phyloP scores from a whole-genome alignment of 306 rosid species.

The Acacia melanoxylon region DNA sequence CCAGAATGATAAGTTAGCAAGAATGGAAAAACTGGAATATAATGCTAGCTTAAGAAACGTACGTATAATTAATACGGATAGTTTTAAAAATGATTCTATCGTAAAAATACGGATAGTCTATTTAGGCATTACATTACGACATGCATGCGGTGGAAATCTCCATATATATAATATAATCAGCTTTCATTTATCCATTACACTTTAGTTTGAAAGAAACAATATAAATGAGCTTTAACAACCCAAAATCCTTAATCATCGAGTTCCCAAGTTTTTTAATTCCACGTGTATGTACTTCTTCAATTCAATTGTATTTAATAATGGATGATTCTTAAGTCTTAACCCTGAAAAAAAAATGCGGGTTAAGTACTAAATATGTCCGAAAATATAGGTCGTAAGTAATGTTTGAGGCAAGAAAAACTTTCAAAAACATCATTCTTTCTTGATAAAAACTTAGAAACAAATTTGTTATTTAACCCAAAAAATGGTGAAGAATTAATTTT shows the following conservation, averaged over 20 bases:
- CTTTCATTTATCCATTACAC: neutral
- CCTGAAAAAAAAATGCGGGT: neutral
- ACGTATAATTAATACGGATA: neutral
- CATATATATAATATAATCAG: neutral
- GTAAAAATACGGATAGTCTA: neutral
- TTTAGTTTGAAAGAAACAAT: neutral
- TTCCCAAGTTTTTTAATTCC: neutral
- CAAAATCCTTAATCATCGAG: neutral
- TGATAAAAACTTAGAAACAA: too few species aligned
- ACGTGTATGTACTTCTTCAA: neutral
- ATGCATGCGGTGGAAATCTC: neutral
- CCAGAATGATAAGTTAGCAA: neutral
- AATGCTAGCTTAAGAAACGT: neutral
- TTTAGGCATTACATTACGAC: neutral
- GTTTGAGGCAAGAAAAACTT: too few species aligned
- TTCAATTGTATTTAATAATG: too few species aligned
- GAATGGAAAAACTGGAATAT: neutral
- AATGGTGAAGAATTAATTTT: neutral
- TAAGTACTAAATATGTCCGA: too few species aligned
- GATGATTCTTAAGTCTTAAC: neutral
- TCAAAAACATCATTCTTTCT: too few species aligned
- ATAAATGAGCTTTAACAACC: neutral
- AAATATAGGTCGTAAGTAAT: too few species aligned
- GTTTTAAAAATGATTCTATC: neutral
- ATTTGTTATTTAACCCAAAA: too few species aligned